phyloP scores from a whole-genome alignment of 192 early-diverging fungal species.

The Coemansia sp. region DNA sequence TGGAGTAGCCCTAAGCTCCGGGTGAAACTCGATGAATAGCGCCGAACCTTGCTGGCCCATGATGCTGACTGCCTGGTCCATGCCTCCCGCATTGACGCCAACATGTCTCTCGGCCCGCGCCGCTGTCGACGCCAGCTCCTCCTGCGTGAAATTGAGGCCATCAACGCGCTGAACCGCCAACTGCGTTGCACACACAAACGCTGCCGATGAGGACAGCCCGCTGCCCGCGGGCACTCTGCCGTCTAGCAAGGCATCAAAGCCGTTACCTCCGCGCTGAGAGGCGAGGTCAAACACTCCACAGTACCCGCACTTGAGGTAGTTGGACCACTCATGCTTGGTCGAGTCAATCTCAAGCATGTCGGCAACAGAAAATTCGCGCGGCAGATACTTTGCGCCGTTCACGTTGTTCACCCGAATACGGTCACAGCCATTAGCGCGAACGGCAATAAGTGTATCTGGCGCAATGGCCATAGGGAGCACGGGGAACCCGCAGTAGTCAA shows the following conservation, averaged over 20 bases:
- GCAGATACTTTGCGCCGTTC: conserved; percentile 28
- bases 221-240: conserved; percentile 85
- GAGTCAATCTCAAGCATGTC: conserved; percentile 72
- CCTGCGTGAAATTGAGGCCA: conserved; percentile 21
- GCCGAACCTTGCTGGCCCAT: conserved; percentile 75
- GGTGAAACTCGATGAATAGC: conserved; percentile 85
- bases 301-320: conserved; percentile 94
- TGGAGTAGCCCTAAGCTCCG: conserved; percentile 64
- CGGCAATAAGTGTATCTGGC: conserved; percentile 54
- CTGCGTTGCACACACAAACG: conserved; percentile 82
- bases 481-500: conserved; percentile 94
- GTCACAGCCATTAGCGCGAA: conserved; percentile 27
- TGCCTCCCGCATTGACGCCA: conserved; percentile 79
- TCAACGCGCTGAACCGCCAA: conserved; percentile 63
- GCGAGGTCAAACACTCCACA: conserved; percentile 42
- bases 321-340: conserved; percentile 77
- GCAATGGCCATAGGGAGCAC: conserved; percentile 97
- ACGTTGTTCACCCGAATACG: conserved; percentile 32
- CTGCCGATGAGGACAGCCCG: conserved; percentile 89
- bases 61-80: conserved; percentile 95
- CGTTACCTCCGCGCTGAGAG: conserved; percentile 27
- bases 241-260: conserved; percentile 72
- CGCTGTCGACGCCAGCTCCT: conserved; percentile 64
- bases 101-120: conserved; percentile 80
- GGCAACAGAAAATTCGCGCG: conserved; percentile 20